Base-by-base conservation (phyloP, 495 filamentous ascomycete genomes). In the Penicillium coprophilum region DNA sequence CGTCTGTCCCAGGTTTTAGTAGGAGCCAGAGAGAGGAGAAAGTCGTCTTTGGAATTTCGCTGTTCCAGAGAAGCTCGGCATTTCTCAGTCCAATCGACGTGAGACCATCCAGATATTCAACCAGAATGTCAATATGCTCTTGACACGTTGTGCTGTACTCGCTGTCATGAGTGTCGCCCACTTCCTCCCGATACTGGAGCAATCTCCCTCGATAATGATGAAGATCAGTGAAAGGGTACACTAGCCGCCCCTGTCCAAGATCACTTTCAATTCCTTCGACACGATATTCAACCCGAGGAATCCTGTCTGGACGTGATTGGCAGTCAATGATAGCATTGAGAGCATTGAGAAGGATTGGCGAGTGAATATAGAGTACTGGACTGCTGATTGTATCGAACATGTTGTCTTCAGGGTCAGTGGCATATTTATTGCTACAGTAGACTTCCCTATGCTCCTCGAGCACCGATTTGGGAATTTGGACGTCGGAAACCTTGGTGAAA, bases 141-240 rank as follows among this genome's bases (percentile, higher is more conserved):
- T 9, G 10, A 43, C 40, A 43, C 10, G 17, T 43, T 19, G 10
- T 9, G 10, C 4, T 43, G 19, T 43, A 43, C n/a, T 21, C 19
- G 10, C 17, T 9, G 19, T 43, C 40, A 43, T 43, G 40, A 3
- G 15, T 21, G 2, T 43, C 19, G 6, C 19, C 19, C 40, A 43
- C 40, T 9, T 13, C 19, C 8, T 43, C 40, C 3, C 40, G 40
- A 21, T 43, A 43, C 19, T 43, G 40, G 19, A 43, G 40, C 8
- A 43, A n/a, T 21, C 17, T 43, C 17, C 20, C 40, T 43, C 40
- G 40, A 10, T 43, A 19, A n/a, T 43, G 12, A n/a, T 43, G 17
- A 43, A 43, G 40, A 43, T 43, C 40, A n/a, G 19, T 21, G 40
- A 43, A 43, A n/a, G 40, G 40, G 40, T 19, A 21, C 40, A 43